phyloP scores from a whole-genome alignment of 2,329 filamentous ascomycete species.

The Celoporthe dispersa region DNA sequence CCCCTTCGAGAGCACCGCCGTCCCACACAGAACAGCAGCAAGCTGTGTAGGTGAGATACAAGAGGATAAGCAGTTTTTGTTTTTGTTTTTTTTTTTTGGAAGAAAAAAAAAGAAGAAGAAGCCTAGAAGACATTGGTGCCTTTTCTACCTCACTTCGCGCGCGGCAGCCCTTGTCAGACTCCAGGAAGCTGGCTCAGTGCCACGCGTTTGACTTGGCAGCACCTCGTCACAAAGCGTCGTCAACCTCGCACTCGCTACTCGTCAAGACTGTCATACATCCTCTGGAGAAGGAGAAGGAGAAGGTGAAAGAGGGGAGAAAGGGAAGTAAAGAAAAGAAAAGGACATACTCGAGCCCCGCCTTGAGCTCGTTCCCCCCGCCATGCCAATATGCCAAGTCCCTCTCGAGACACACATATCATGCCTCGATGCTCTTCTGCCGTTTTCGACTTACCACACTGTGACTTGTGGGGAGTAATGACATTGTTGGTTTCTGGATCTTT shows the following conservation, averaged over 20 bases:
- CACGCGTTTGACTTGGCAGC: constrained; percentile 28
- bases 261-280: not conserved
- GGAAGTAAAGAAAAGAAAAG: not conserved
- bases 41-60: not conserved
- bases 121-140: no score
- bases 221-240: not conserved
- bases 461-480: not conserved
- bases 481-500: not conserved
- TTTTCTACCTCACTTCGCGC: not conserved
- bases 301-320: no score
- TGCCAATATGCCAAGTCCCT: constrained; percentile 1
- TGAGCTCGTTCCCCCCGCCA: not conserved
- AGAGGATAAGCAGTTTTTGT: no score
- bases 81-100: no score
- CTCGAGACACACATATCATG: not conserved
- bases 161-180: constrained; percentile 2
- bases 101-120: not conserved
- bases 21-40: not conserved
- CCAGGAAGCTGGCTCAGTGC: constrained; percentile 3
- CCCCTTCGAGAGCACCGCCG: no score
- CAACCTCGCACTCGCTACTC: not conserved
- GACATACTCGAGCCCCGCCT: not conserved
- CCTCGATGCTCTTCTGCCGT: not conserved
- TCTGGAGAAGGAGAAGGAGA: not conserved
- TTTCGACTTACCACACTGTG: not conserved